phyloP scores from a whole-genome alignment of 192 early-diverging fungal genomes.

The Gaertneriomyces semiglobifer region DNA sequence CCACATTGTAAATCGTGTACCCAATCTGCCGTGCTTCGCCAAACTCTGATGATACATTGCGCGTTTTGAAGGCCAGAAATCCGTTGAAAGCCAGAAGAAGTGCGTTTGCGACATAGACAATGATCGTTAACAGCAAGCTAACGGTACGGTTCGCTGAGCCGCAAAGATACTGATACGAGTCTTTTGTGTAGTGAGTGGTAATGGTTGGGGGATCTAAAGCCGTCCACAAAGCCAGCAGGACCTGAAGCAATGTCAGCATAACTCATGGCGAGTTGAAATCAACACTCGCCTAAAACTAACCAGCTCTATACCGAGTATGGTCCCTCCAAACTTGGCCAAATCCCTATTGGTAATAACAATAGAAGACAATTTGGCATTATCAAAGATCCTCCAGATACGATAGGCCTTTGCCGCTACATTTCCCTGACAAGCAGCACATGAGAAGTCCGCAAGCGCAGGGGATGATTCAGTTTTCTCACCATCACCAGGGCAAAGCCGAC shows the following conservation, averaged over 20 bases:
- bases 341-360: neutral
- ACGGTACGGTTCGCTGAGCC: neutral
- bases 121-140: neutral
- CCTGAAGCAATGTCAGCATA: neutral
- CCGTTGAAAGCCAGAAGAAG: neutral
- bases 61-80: neutral
- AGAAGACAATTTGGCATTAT: neutral
- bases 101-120: neutral
- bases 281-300: neutral
- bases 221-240: slow-evolving; percentile 1
- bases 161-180: neutral
- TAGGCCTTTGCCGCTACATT: slow-evolving; percentile 5
- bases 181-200: neutral
- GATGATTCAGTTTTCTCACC: neutral
- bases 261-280: neutral
- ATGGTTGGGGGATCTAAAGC: slow-evolving; percentile 1
- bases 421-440: neutral
- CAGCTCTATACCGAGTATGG: neutral
- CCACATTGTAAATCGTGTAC: slow-evolving; percentile 4
- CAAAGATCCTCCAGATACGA: slow-evolving; percentile 13
- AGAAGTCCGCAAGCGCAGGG: too few relatives aligned
- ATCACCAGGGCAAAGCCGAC: slow-evolving; percentile 9
- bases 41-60: slow-evolving; percentile 1
- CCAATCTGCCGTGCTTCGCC: slow-evolving; percentile 6
- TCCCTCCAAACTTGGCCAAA: neutral